Evolutionary conservation across 371 early-diverging fungal species (phyloP).

Genomic region (Coemansia sp.): DNA sequence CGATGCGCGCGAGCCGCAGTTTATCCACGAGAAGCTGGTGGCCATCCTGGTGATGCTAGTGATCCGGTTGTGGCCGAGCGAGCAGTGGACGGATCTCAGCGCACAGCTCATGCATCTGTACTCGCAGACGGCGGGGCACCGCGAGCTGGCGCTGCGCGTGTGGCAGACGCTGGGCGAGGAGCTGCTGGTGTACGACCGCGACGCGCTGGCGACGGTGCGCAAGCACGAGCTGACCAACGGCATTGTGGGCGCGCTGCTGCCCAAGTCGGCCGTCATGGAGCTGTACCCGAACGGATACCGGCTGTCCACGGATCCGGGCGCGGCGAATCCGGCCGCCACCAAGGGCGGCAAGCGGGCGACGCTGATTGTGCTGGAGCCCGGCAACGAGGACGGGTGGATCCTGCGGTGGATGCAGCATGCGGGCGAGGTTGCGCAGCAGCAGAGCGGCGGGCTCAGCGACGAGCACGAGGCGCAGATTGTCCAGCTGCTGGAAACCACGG

Average conservation of each 20-base stretch:
- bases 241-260: conserved; percentile 42
- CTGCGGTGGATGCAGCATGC: conserved; percentile 26
- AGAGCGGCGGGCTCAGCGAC: neutral
- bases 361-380: conserved; percentile 26
- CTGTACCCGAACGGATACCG: conserved; percentile 45
- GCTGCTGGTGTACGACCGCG: conserved; percentile 47
- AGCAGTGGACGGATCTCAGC: conserved; percentile 33
- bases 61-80: conserved; percentile 36
- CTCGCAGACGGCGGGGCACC: conserved; percentile 3
- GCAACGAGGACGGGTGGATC: conserved; percentile 47
- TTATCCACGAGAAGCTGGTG: conserved; percentile 42
- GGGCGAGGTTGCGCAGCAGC: neutral
- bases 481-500: conserved; percentile 14
- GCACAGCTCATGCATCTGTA: conserved; percentile 35
- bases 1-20: conserved; percentile 15
- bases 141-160: conserved; percentile 36
- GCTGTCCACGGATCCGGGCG: conserved; percentile 7
- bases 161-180: conserved; percentile 51
- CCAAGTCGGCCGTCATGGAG: conserved; percentile 18
- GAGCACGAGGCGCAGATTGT: neutral
- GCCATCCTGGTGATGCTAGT: conserved; percentile 29
- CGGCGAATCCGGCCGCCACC: neutral
- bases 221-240: conserved; percentile 48
- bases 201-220: conserved; percentile 38
- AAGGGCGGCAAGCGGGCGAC: conserved; percentile 4